Percentiles rank a stretch among this genome's conserved stretches.
These are phyloP conservation scores for Ceratobasidium theobromae DNA, from an alignment of 1,284 basidiomycete species.

Conservation along the genomic window DNA sequence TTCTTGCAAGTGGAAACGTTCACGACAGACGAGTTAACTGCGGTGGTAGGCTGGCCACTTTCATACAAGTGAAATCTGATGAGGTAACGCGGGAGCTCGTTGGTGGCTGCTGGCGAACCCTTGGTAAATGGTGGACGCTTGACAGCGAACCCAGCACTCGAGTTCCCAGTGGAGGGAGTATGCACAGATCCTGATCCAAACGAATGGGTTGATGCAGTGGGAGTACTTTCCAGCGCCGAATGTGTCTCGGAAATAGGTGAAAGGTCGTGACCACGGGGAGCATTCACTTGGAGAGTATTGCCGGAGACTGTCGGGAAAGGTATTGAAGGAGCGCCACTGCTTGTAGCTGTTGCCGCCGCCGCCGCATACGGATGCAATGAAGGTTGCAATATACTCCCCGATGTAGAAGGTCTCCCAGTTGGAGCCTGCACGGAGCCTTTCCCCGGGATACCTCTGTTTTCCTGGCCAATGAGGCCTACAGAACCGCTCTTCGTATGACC, in stretches of 20 bases:
- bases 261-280: constrained; percentile 33
- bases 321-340: constrained; percentile 16
- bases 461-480: constrained; percentile 18
- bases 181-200: constrained; percentile 30
- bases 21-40: constrained; percentile 65
- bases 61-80: constrained; percentile 86
- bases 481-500: constrained; percentile 21
- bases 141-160: constrained; percentile 51
- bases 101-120: constrained; percentile 70
- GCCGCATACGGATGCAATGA: constrained; percentile 25
- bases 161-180: constrained; percentile 41
- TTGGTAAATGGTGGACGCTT: constrained; percentile 60
- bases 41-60: constrained; percentile 49
- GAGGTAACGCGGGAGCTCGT: constrained; percentile 76
- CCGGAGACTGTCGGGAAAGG: constrained; percentile 32
- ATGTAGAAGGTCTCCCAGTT: constrained; percentile 5
- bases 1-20: constrained; percentile 76
- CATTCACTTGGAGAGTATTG: constrained; percentile 24
- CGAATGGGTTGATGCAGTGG: constrained; percentile 18
- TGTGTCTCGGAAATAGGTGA: constrained; percentile 35
- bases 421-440: background rate
- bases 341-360: constrained; percentile 15
- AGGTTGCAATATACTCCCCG: background rate
- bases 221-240: constrained; percentile 4
- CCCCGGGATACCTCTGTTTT: background rate